Evolutionary conservation across 345 rosid species (phyloP), one percentile per base, ranked within the genome.

Genomic region (Acer saccharum): DNA sequence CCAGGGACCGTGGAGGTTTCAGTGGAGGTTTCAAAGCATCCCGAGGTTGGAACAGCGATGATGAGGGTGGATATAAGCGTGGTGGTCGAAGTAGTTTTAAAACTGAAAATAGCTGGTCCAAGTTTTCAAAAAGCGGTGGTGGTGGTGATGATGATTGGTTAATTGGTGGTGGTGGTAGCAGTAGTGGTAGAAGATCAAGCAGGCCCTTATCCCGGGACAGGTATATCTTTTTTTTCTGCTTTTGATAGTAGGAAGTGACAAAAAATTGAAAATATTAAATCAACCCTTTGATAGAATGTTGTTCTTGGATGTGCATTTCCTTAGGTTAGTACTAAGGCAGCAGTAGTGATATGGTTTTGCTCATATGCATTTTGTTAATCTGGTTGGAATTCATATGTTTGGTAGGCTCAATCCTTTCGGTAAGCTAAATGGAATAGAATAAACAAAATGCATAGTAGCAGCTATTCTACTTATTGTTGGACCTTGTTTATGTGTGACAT

Each of bases 101-200:
- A 54, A 66, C 64, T 77, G 84, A 75, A 52, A 84, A 77, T 68
- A 88, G 85, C 83, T 84, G 88, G 90, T 86, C 94, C 27, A 86
- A 87, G 43, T 35, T 68, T 71, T 86, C 96, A 6, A 90, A 87
- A 78, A 84, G 86, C 82, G 78, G 87, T 78, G 81, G 86, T 78
- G 81, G 86, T 82, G 80, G 87, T 80, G 81, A 81, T 18, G 90
- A 84, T 87, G 97, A 90, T 84, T 93, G 98, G 98, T 81, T 91
- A 77, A 89, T 90, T 68, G 88, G 96, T 75, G 92, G 90, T 68
- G 80, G 39, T 35, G 39, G 39, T 4, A 35, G 39, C 39, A 35
- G 6, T 35, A 35, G 39, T 35, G 39, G 90, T 68, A 82, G 92
- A 68, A 83, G 85, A 82, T 87, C 97, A 78, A 87, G 85, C 83